Conservation (phyloP, 129 eudicot genomes). For the Artemisia tridentata region DNA sequence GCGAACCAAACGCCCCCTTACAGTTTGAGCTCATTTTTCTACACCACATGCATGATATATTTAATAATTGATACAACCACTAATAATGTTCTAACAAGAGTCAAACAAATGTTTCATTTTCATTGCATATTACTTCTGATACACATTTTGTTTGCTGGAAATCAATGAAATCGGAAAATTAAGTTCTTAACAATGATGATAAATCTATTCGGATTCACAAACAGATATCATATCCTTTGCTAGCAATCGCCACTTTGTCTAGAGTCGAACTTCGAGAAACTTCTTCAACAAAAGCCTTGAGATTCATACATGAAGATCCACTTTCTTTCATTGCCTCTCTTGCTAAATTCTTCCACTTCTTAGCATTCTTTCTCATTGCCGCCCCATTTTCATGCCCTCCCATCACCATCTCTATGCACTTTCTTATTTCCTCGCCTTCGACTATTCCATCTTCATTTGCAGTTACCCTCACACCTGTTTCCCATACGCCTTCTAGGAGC, state of each 20-base stretch:
- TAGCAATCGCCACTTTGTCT: background rate
- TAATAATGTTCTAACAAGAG: too few species aligned
- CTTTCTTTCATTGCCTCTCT: background rate
- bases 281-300: background rate
- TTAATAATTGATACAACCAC: too few species aligned
- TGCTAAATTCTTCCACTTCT: background rate
- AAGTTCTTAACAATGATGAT: too few species aligned
- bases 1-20: too few species aligned
- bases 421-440: conserved; percentile 33
- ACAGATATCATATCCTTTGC: background rate
- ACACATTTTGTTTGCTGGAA: too few species aligned
- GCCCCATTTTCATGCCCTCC: background rate
- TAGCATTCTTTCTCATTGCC: background rate
- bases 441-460: conserved; percentile 25
- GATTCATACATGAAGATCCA: background rate
- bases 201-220: too few species aligned
- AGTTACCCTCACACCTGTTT: conserved; percentile 33
- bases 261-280: background rate
- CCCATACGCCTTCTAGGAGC: conserved; percentile 33
- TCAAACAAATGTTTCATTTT: too few species aligned
- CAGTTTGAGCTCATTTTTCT: too few species aligned
- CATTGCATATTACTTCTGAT: too few species aligned
- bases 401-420: background rate
- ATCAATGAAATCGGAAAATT: too few species aligned
- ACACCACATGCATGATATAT: too few species aligned